Percentiles rank a stretch among this genome's conserved stretches.
phyloP scores from a whole-genome alignment of 257 asterid genomes.

The Linaria vulgaris region DNA sequence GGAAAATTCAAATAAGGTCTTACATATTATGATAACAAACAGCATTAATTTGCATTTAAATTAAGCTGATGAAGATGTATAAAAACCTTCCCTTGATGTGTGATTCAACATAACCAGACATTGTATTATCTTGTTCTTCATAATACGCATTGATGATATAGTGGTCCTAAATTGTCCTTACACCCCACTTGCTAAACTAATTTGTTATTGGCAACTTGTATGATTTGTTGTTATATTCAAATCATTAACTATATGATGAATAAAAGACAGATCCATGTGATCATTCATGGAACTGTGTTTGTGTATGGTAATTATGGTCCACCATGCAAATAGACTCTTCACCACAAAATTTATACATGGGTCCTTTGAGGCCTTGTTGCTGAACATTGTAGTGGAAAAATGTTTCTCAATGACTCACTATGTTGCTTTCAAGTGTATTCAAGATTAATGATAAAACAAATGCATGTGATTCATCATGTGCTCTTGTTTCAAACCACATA shows the following conservation, averaged over 20 bases:
- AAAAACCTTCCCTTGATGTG: too few species aligned
- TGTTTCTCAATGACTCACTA: not conserved
- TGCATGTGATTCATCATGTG: constrained; percentile 7
- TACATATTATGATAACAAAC: not conserved
- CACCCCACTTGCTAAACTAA: too few species aligned
- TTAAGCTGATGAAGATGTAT: too few species aligned
- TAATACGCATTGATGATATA: too few species aligned
- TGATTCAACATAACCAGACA: too few species aligned
- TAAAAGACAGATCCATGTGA: not conserved
- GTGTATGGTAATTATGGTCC: not conserved
- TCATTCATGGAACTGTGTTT: not conserved
- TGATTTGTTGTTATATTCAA: not conserved
- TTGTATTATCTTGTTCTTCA: too few species aligned
- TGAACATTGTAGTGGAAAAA: constrained; percentile 5
- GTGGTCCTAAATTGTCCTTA: not conserved
- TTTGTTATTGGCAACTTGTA: too few species aligned
- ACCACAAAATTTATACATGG: too few species aligned
- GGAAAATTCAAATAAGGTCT: not conserved
- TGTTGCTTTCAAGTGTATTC: not conserved
- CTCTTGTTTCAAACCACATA: constrained; percentile 1
- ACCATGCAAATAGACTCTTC: not conserved
- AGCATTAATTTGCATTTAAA: too few species aligned
- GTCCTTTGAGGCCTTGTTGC: not conserved
- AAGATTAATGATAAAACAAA: not conserved
- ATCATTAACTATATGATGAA: not conserved